phyloP scores from a whole-genome alignment of 257 asterid species.

The Solanum pennellii region DNA sequence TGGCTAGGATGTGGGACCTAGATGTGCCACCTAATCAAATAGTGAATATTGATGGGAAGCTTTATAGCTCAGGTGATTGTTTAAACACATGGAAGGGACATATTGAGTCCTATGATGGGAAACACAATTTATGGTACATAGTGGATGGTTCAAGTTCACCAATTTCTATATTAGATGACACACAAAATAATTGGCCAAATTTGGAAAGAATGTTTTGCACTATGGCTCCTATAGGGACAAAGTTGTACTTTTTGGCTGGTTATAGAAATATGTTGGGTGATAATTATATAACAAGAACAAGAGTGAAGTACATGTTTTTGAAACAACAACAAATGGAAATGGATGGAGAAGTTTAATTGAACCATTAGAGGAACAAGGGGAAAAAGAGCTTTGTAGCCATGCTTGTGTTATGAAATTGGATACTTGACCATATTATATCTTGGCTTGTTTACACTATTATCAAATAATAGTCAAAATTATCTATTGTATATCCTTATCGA shows the following conservation, averaged over 20 bases:
- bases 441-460: neutral
- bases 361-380: slow-evolving; percentile 33
- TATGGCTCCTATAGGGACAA: slow-evolving; percentile 42
- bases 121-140: slow-evolving; percentile 36
- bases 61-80: slow-evolving; percentile 61
- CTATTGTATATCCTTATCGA: neutral
- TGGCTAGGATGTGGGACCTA: slow-evolving; percentile 53
- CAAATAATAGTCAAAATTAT: neutral
- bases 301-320: slow-evolving; percentile 46
- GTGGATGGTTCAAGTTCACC: slow-evolving; percentile 36
- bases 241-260: slow-evolving; percentile 36
- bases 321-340: slow-evolving; percentile 21
- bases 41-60: slow-evolving; percentile 27
- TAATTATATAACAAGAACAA: neutral
- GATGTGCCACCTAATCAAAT: slow-evolving; percentile 67
- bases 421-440: neutral
- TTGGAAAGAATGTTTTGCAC: slow-evolving; percentile 30
- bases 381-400: slow-evolving; percentile 42
- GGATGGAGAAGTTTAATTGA: slow-evolving; percentile 43
- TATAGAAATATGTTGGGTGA: slow-evolving; percentile 21
- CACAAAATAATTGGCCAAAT: neutral
- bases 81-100: slow-evolving; percentile 55
- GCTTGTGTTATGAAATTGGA: slow-evolving; percentile 26
- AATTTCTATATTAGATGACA: slow-evolving; percentile 1
- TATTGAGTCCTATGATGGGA: slow-evolving; percentile 38